Evolutionary conservation across 1,284 basidiomycete genomes (phyloP).

Genomic region (Ustilago cynodontis): DNA sequence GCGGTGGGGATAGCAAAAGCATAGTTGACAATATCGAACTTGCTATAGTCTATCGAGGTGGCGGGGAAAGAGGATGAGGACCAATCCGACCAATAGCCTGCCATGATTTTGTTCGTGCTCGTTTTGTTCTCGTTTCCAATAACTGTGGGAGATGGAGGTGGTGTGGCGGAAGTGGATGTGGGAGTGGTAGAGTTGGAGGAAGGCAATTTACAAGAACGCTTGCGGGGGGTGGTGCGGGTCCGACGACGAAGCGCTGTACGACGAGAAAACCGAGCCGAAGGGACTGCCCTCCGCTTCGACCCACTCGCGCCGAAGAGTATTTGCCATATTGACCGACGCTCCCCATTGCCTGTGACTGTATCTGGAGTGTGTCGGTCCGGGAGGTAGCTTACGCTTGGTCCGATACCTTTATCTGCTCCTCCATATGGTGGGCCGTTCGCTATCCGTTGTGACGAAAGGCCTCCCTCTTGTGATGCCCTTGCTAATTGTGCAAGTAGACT

Average conservation of each 20-base stretch:
- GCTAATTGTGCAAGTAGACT: constrained; percentile 28
- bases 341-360: not conserved
- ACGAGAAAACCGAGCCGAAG: constrained; percentile 25
- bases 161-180: constrained; percentile 4
- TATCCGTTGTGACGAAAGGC: not conserved
- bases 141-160: not conserved
- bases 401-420: not conserved
- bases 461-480: constrained; percentile 12
- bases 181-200: constrained; percentile 12
- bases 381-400: not conserved
- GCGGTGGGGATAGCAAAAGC: constrained; percentile 60
- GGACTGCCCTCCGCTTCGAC: constrained; percentile 50
- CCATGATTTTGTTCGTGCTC: constrained; percentile 45
- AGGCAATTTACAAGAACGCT: constrained; percentile 25
- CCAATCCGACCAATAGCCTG: constrained; percentile 63
- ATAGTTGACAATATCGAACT: constrained; percentile 62
- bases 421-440: not conserved
- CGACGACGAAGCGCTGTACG: constrained; percentile 2
- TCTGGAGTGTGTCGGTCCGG: constrained; percentile 13
- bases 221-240: constrained; percentile 8
- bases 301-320: constrained; percentile 16
- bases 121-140: constrained; percentile 9
- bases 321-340: constrained; percentile 35
- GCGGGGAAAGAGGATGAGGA: constrained; percentile 35
- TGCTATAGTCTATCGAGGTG: constrained; percentile 50